Evolutionary conservation across 176 grass and related monocot genomes (phyloP), one percentile per base, ranked within the genome.

Genomic region (Sorghum bicolor): DNA sequence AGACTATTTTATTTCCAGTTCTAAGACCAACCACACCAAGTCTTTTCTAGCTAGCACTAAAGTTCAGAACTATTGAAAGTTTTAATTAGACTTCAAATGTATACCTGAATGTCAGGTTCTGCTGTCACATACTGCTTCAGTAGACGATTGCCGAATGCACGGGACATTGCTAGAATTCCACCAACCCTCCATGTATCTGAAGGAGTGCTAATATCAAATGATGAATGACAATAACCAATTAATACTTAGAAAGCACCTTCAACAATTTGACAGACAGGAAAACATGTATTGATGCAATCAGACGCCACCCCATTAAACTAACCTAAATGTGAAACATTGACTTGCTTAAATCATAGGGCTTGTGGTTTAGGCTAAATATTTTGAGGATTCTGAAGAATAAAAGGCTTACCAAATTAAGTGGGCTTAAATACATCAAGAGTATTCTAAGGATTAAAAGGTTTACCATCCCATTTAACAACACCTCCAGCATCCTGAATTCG

Each of bases 91-190:
- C 48, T 80, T 90, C 48, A n/a, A 80, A 72, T 73, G 83, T 39
- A 68, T 83, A 98, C 91, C 91, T 92, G 79, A 86, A 98, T 95
- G 11, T 95, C 96, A 48, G 93, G 96, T 73, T 95, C 96, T 82
- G 93, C 93, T 79, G 52, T 77, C 44, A 98, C 85, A 89, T 66
- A 98, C 50, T 84, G 70, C 67, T 98, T 95, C 80, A 98, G 76
- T 43, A 76, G 61, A 45, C 87, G 91, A 64, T 98, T 87, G 36
- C 93, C 96, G 83, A 98, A 98, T 63, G 96, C 96, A 80, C 93
- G 91, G 34, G 96, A 98, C 93, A 98, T 95, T 72, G 93, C 93
- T 64, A 98, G 79, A 61, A 93, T 88, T 81, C 91, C 93, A 67
- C 86, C 89, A 55, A 94, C 96, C 70, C 93, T 95, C 87, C 87